A percentile compares a stretch with the other conserved stretches of the same genome.
Evolutionary conservation across 768 basidiomycete species (phyloP).

Genomic region (Suillus clintonianus): DNA sequence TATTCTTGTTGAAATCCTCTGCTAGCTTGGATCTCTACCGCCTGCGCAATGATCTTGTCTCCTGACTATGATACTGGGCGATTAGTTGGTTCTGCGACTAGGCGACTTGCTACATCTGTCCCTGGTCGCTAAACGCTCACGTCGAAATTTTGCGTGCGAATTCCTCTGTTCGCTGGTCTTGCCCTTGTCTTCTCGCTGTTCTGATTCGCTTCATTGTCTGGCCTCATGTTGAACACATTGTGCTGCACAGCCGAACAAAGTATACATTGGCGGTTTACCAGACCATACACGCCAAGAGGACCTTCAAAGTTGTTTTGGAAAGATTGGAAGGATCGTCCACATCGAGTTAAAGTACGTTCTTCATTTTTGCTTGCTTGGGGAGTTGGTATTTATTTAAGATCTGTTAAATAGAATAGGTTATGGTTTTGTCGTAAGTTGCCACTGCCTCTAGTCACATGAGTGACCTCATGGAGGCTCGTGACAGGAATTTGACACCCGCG

Average conservation of each 20-base stretch:
- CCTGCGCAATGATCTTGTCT: slow-evolving; percentile 12
- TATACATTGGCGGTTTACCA: slow-evolving; percentile 89
- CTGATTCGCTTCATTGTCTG: slow-evolving; percentile 50
- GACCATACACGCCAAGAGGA: slow-evolving; percentile 87
- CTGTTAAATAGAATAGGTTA: slow-evolving; percentile 66
- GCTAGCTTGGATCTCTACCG: slow-evolving; percentile 26
- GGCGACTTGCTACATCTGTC: slow-evolving; percentile 7
- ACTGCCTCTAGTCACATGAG: background rate
- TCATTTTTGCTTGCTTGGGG: slow-evolving; percentile 5
- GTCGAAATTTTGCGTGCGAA: slow-evolving; percentile 4
- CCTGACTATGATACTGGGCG: slow-evolving; percentile 13
- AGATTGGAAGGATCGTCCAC: slow-evolving; percentile 72
- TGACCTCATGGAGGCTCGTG: slow-evolving; percentile 9
- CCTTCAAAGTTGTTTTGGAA: slow-evolving; percentile 82
- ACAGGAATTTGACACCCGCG: slow-evolving; percentile 81
- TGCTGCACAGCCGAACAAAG: slow-evolving; percentile 87
- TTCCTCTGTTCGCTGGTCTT: slow-evolving; percentile 36
- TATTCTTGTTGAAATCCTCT: slow-evolving; percentile 33
- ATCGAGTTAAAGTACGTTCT: slow-evolving; percentile 83
- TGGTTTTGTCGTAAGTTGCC: slow-evolving; percentile 79
- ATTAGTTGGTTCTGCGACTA: slow-evolving; percentile 4
- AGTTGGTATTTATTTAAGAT: slow-evolving; percentile 14
- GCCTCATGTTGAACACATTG: slow-evolving; percentile 63
- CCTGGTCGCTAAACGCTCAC: slow-evolving; percentile 6
- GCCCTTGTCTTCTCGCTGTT: slow-evolving; percentile 46